phyloP scores from a whole-genome alignment of 805 yeast genomes.

The Hanseniaspora meyeri region DNA sequence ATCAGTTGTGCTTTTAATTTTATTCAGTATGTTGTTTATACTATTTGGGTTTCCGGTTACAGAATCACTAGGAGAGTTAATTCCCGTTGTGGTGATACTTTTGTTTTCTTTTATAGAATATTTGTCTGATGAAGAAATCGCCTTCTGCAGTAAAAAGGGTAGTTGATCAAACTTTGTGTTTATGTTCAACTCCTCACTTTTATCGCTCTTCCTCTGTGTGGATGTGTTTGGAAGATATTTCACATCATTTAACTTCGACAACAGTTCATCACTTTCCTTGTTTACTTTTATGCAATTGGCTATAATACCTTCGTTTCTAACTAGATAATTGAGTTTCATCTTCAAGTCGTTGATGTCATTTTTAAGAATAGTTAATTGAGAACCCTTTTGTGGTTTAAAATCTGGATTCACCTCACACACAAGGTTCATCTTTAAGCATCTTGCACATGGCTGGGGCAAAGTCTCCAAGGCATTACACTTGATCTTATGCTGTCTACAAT shows the following conservation, averaged over 20 bases:
- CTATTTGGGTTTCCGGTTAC: constrained; percentile 20
- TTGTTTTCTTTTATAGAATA: background rate
- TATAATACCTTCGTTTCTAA: constrained; percentile 53
- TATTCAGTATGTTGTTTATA: constrained; percentile 4
- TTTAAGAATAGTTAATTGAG: constrained; percentile 71
- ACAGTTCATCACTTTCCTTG: constrained; percentile 19
- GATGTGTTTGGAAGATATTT: constrained; percentile 1
- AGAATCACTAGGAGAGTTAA: constrained; percentile 21
- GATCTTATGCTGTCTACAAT: constrained; percentile 88
- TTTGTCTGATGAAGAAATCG: background rate
- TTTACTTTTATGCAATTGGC: constrained; percentile 43
- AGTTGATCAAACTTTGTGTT: constrained; percentile 14
- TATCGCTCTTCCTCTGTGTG: background rate
- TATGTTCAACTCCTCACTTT: background rate
- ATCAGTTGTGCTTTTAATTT: constrained; percentile 15
- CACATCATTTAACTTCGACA: constrained; percentile 11
- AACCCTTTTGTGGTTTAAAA: constrained; percentile 82
- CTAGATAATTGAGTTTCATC: constrained; percentile 53
- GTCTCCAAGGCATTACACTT: constrained; percentile 82
- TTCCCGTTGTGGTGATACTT: constrained; percentile 14
- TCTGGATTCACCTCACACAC: constrained; percentile 83
- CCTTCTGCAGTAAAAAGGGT: background rate
- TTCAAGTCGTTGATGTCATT: constrained; percentile 76
- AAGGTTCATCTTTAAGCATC: constrained; percentile 70
- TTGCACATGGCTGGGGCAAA: constrained; percentile 66